A percentile compares a stretch with the other conserved stretches of the same genome.
These are phyloP conservation scores for Aspergillus cristatus DNA, from an alignment of 495 filamentous ascomycete species.

Conservation along the genomic window DNA sequence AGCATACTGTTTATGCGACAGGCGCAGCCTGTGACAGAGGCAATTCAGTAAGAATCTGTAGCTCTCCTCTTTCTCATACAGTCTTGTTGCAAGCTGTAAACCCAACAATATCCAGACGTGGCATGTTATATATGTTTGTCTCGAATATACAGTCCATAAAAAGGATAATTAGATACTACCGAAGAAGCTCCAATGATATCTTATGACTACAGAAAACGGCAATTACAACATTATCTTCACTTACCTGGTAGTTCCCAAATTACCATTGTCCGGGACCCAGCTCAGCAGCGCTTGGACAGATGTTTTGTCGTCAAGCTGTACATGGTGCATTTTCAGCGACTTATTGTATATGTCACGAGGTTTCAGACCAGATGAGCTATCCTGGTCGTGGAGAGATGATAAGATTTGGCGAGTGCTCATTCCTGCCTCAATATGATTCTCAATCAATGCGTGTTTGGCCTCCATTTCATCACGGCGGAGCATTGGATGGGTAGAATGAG, in stretches of 20 bases:
- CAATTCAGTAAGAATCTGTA: background rate
- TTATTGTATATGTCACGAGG: background rate
- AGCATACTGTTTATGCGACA: too few species aligned
- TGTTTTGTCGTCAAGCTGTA: background rate
- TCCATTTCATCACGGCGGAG: too few species aligned
- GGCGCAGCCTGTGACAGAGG: too few species aligned
- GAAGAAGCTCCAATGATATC: background rate
- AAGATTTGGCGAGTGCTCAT: too few species aligned
- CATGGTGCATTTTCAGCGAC: background rate
- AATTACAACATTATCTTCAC: background rate
- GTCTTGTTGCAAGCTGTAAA: conserved; percentile 1
- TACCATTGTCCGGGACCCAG: background rate
- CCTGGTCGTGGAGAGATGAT: too few species aligned
- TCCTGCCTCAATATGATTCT: too few species aligned
- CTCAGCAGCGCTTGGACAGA: background rate
- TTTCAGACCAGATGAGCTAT: too few species aligned
- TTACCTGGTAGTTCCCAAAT: background rate
- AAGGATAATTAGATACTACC: background rate
- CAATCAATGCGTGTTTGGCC: too few species aligned
- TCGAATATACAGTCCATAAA: conserved; percentile 6
- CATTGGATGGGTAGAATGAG: too few species aligned
- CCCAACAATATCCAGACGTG: conserved; percentile 6
- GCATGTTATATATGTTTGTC: conserved; percentile 9
- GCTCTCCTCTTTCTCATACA: conserved; percentile 1
- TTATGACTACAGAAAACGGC: background rate